These are phyloP conservation scores for Sesbania bispinosa DNA, from an alignment of 306 rosid species.

Conservation along the genomic window DNA sequence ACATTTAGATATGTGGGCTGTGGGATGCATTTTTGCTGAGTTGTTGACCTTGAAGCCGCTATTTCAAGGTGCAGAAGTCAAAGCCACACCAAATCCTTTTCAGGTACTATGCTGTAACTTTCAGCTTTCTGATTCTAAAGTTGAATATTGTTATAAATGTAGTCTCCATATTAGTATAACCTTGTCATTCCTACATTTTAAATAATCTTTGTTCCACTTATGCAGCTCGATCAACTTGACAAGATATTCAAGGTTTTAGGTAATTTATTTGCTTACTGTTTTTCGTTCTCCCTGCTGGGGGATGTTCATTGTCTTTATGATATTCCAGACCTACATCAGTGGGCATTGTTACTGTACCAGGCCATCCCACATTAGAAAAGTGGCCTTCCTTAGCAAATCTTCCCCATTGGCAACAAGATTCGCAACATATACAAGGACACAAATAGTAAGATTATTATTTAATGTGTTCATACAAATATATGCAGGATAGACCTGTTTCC, in stretches of 20 bases:
- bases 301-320: conserved; percentile 26
- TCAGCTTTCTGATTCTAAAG: conserved; percentile 3
- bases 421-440: conserved; percentile 78
- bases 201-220: conserved; percentile 23
- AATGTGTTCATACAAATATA: conserved; percentile 3
- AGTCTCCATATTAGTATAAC: conserved; percentile 1
- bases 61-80: conserved; percentile 97
- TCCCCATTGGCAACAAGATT: conserved; percentile 87
- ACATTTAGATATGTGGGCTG: conserved; percentile 94
- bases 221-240: conserved; percentile 99
- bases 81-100: conserved; percentile 81
- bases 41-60: conserved; percentile 95
- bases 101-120: conserved; percentile 50
- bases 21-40: conserved; percentile 99
- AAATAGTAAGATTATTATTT: conserved; percentile 69
- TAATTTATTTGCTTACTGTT: conserved; percentile 35
- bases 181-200: conserved; percentile 16
- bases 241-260: conserved; percentile 98
- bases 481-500: conserved; percentile 17
- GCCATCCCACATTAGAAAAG: conserved; percentile 93
- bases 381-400: conserved; percentile 92
- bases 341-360: conserved; percentile 50
- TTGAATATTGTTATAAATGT: neutral
- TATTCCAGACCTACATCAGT: conserved; percentile 32
- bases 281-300: conserved; percentile 32